Evolutionary conservation across 164 flowering plant genomes (phyloP).

Genomic region (Stephania japonica): DNA sequence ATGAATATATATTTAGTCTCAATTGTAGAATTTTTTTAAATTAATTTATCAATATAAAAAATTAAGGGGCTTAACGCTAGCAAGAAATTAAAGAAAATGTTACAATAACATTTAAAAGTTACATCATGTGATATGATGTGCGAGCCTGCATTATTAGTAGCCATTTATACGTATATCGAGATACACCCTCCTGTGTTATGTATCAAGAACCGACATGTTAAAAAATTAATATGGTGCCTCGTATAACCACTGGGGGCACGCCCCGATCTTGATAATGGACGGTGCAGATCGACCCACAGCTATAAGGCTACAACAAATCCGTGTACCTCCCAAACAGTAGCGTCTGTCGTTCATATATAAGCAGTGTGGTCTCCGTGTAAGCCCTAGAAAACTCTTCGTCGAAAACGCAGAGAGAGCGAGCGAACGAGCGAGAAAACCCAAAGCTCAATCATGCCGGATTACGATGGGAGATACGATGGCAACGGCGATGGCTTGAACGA

Average conservation of each 20-base stretch:
- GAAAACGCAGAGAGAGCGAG: neutral
- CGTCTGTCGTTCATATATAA: neutral
- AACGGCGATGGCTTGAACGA: slow-evolving; percentile 43
- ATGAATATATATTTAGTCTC: too few species aligned
- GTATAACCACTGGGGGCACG: neutral
- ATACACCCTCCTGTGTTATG: too few species aligned
- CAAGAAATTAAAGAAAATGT: too few species aligned
- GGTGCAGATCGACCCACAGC: neutral
- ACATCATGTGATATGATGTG: too few species aligned
- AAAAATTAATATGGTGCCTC: too few species aligned
- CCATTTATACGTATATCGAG: too few species aligned
- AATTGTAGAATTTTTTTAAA: too few species aligned
- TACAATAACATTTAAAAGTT: too few species aligned
- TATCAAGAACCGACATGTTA: too few species aligned
- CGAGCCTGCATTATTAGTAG: too few species aligned
- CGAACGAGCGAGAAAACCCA: neutral
- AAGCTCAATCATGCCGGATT: slow-evolving; percentile 38
- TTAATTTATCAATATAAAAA: too few species aligned
- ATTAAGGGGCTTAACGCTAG: too few species aligned
- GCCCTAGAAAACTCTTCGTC: slow-evolving; percentile 10
- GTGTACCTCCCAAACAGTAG: neutral
- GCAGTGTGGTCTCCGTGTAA: neutral
- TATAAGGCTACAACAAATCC: neutral
- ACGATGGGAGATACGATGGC: slow-evolving; percentile 46
- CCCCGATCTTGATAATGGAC: neutral